Evolutionary conservation across 2,329 filamentous ascomycete genomes (phyloP).

Genomic region (Phoma herbarum): DNA sequence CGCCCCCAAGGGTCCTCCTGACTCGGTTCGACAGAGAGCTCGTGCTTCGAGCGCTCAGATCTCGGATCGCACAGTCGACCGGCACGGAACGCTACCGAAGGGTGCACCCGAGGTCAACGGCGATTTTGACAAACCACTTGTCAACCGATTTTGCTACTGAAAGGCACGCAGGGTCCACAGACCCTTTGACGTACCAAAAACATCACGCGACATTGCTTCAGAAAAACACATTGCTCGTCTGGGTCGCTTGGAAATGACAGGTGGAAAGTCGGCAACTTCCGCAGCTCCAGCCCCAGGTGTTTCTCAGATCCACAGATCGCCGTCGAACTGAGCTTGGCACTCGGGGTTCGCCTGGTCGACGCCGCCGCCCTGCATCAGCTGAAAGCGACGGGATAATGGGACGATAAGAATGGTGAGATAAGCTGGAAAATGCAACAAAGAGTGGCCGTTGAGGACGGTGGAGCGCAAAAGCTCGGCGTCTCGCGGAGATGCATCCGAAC

Average conservation of each 20-base stretch:
- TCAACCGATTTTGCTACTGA: conserved; percentile 15
- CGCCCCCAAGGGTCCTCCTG: conserved; percentile 22
- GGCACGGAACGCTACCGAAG: conserved; percentile 38
- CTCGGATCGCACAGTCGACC: conserved; percentile 32
- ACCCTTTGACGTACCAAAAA: background rate
- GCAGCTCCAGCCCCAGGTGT: conserved; percentile 18
- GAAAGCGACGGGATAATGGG: conserved; percentile 2
- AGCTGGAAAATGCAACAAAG: background rate
- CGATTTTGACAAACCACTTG: conserved; percentile 20
- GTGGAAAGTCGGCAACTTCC: conserved; percentile 14
- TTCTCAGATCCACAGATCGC: conserved; percentile 27
- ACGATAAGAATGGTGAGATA: conserved; percentile 8
- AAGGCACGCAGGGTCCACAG: conserved; percentile 7
- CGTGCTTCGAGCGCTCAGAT: conserved; percentile 35
- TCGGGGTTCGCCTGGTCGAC: conserved; percentile 12
- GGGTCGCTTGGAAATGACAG: conserved; percentile 5
- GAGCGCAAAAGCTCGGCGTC: background rate
- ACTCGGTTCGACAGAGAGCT: conserved; percentile 28
- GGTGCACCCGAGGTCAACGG: conserved; percentile 28
- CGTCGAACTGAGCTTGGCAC: conserved; percentile 16
- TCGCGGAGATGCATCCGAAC: conserved; percentile 1
- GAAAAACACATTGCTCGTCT: background rate
- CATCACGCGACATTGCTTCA: background rate
- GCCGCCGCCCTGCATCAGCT: conserved; percentile 14
- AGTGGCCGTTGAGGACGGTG: background rate